Evolutionary conservation across 176 grass and related monocot species (phyloP).

Genomic region (Oropetium thomaeum): DNA sequence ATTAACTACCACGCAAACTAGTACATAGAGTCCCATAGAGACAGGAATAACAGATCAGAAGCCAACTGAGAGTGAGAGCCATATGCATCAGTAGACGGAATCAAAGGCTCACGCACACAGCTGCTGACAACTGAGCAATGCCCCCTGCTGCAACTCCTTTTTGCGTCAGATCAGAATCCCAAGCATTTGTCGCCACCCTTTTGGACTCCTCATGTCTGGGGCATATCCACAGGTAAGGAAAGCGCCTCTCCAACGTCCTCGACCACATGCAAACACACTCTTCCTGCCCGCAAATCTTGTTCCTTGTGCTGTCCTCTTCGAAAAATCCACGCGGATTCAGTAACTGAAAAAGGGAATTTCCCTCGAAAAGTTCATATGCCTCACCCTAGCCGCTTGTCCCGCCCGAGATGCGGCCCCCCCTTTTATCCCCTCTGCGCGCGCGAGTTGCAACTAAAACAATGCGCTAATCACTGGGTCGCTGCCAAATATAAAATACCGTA

Average conservation of each 20-base stretch:
- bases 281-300: constrained; percentile 30
- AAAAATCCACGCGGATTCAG: constrained; percentile 33
- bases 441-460: constrained; percentile 41
- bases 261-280: constrained; percentile 49
- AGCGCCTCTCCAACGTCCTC: constrained; percentile 21
- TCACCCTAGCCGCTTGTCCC: constrained; percentile 37
- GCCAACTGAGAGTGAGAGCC: constrained; percentile 28
- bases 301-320: constrained; percentile 42
- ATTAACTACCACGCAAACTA: constrained; percentile 22
- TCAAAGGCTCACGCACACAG: neutral
- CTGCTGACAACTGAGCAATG: constrained; percentile 9
- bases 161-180: constrained; percentile 52
- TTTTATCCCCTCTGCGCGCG: constrained; percentile 38
- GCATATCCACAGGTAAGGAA: constrained; percentile 53
- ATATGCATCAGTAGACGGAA: constrained; percentile 16
- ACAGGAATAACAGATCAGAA: constrained; percentile 36
- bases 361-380: constrained; percentile 61
- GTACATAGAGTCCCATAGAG: no score
- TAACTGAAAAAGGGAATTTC: constrained; percentile 44
- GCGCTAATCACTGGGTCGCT: neutral
- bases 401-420: no score
- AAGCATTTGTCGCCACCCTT: constrained; percentile 41
- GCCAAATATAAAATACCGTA: constrained; percentile 34
- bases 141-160: constrained; percentile 33
- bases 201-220: constrained; percentile 54